Evolutionary conservation across 2,329 filamentous ascomycete genomes (phyloP).

Genomic region (Botrytis hyacinthi): DNA sequence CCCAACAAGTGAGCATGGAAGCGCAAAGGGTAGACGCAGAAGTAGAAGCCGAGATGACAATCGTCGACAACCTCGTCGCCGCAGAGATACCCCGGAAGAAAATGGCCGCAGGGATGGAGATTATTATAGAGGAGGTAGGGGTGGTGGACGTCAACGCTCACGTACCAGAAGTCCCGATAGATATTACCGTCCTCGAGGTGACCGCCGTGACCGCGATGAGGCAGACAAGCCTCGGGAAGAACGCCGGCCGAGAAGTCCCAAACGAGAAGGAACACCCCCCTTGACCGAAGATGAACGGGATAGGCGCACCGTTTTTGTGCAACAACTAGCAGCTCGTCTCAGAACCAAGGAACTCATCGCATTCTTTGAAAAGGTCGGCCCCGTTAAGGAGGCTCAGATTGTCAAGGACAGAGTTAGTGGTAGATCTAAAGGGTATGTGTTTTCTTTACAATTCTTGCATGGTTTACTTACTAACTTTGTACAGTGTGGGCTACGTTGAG

Average conservation of each 20-base stretch:
- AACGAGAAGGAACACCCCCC: constrained; percentile 60
- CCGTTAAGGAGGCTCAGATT: constrained; percentile 96
- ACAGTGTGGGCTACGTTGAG: constrained; percentile 97
- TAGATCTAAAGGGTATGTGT: constrained; percentile 87
- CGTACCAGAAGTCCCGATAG: constrained; percentile 70
- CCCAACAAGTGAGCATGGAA: constrained; percentile 62
- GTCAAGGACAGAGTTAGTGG: constrained; percentile 97
- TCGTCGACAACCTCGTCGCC: constrained; percentile 69
- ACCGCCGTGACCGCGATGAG: constrained; percentile 52
- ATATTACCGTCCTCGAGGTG: constrained; percentile 51
- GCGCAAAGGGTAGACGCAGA: constrained; percentile 77
- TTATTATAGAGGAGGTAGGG: constrained; percentile 58
- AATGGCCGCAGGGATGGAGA: constrained; percentile 56
- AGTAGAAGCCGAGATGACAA: constrained; percentile 77
- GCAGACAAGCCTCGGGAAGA: constrained; percentile 47
- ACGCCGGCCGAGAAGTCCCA: constrained; percentile 44
- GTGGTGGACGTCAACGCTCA: constrained; percentile 59
- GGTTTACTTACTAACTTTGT: constrained; percentile 41
- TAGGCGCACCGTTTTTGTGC: constrained; percentile 94
- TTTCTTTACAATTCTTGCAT: neutral
- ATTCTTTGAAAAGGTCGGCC: constrained; percentile 93
- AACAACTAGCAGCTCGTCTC: constrained; percentile 92
- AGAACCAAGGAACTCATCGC: constrained; percentile 88
- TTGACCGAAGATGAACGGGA: constrained; percentile 95
- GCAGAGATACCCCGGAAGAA: constrained; percentile 55